Percentiles rank a stretch among this genome's conserved stretches.
phyloP scores from a whole-genome alignment of 495 filamentous ascomycete species.

The Talaromyces wortmannii region DNA sequence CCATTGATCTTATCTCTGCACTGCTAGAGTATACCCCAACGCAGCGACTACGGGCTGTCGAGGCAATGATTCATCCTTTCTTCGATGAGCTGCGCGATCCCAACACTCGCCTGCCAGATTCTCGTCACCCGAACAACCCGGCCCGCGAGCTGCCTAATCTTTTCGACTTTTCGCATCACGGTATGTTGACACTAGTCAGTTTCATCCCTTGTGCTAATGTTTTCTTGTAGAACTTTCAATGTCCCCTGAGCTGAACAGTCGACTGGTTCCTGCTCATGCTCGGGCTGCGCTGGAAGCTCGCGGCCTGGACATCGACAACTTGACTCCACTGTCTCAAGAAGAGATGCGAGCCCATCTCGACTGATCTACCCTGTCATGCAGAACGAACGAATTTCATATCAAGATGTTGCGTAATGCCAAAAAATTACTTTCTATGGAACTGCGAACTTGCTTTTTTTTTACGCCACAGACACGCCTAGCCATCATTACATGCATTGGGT shows the following conservation, averaged over 20 bases:
- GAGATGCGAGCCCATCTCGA: conserved; percentile 98
- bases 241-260: conserved; percentile 74
- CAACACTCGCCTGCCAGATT: conserved; percentile 82
- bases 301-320: conserved; percentile 89
- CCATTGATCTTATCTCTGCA: conserved; percentile 90
- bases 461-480: conserved; percentile 9
- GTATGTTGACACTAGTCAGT: conserved; percentile 42
- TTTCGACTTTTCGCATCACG: conserved; percentile 91
- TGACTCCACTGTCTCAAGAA: conserved; percentile 80
- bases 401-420: conserved; percentile 6
- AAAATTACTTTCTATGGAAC: conserved; percentile 1
- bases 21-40: conserved; percentile 96
- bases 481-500: conserved; percentile 23
- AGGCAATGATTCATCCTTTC: conserved; percentile 98
- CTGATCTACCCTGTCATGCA: conserved; percentile 49
- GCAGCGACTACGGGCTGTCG: conserved; percentile 85
- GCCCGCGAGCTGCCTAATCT: conserved; percentile 76
- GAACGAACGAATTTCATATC: conserved; percentile 13
- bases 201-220: conserved; percentile 1
- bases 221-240: conserved; percentile 80
- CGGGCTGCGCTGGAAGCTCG: conserved; percentile 63
- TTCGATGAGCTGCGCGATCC: conserved; percentile 95
- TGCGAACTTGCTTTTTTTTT: conserved; percentile 4
- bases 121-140: conserved; percentile 72
- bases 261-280: conserved; percentile 80